phyloP scores from a whole-genome alignment of 306 rosid genomes.

The Begonia loranthoides region DNA sequence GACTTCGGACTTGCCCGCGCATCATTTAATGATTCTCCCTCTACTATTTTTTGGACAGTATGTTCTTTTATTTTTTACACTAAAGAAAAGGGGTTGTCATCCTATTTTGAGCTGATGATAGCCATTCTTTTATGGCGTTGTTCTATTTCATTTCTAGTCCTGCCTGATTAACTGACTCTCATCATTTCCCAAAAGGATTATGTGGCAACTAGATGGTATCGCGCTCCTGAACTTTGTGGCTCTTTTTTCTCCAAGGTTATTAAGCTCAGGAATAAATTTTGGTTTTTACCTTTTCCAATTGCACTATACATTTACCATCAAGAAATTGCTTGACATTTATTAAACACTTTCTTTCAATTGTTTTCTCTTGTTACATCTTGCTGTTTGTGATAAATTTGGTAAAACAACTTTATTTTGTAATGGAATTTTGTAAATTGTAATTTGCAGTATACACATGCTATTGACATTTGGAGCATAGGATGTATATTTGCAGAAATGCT shows the following conservation, averaged over 20 bases:
- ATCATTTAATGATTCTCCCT: conserved; percentile 42
- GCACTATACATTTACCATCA: not conserved
- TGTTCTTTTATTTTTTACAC: conserved; percentile 6
- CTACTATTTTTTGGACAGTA: conserved; percentile 64
- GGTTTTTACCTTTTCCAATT: not conserved
- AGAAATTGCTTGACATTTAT: not conserved
- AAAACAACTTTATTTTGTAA: not conserved
- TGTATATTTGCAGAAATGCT: conserved; percentile 65
- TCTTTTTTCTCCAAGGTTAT: conserved; percentile 55
- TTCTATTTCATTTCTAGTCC: too few species aligned
- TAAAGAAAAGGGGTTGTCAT: too few species aligned
- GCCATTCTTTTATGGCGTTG: too few species aligned
- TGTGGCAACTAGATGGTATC: conserved; percentile 71
- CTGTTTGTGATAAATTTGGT: not conserved
- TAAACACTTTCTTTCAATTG: not conserved
- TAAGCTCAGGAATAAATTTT: not conserved
- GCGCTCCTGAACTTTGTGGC: conserved; percentile 74
- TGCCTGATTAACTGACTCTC: conserved; percentile 2
- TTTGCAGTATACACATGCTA: conserved; percentile 56
- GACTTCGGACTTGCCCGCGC: conserved; percentile 69
- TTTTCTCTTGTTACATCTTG: not conserved
- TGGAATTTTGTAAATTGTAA: conserved; percentile 1
- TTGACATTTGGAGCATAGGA: conserved; percentile 70
- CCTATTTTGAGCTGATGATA: too few species aligned
- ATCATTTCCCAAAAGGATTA: conserved; percentile 33